Conservation (phyloP, 208 protist species). For the Paratrypanosoma confusum region DNA sequence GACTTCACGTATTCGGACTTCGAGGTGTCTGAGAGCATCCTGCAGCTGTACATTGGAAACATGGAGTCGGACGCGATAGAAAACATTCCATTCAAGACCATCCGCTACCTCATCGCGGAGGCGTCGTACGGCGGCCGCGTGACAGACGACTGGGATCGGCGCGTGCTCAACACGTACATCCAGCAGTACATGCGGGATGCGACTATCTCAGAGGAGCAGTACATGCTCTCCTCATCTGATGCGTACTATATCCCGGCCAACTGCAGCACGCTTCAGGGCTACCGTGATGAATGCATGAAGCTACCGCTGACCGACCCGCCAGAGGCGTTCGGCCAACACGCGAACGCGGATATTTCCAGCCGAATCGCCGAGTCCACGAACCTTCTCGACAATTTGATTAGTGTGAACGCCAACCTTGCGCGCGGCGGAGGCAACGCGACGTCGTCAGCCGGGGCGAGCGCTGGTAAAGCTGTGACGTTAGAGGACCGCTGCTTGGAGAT, state of each 20-base stretch:
- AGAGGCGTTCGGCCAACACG: conserved; percentile 97
- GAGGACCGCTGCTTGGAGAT: conserved; percentile 84
- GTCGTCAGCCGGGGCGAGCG: conserved; percentile 4
- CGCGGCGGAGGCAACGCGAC: conserved; percentile 37
- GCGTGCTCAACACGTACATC: conserved; percentile 96
- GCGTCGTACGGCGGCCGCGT: conserved; percentile 98
- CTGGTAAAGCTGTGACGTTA: conserved; percentile 34
- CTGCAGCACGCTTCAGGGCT: conserved; percentile 85
- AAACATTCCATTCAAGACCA: conserved; percentile 93
- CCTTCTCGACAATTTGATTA: conserved; percentile 93
- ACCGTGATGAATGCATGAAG: conserved; percentile 88
- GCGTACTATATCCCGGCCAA: conserved; percentile 87
- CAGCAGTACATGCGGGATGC: conserved; percentile 89
- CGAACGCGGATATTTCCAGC: conserved; percentile 96
- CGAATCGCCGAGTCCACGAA: conserved; percentile 89
- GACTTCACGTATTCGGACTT: conserved; percentile 98
- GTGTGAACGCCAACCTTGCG: conserved; percentile 64
- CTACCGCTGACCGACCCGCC: conserved; percentile 92
- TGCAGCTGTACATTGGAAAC: conserved; percentile 79
- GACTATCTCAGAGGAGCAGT: conserved; percentile 70
- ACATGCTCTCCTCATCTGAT: conserved; percentile 67
- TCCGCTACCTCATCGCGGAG: conserved; percentile 97
- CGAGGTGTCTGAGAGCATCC: conserved; percentile 90
- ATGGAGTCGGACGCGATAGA: conserved; percentile 60
- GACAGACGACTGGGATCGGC: conserved; percentile 97